phyloP scores from a whole-genome alignment of 345 rosid species.

The Salix brachista region DNA sequence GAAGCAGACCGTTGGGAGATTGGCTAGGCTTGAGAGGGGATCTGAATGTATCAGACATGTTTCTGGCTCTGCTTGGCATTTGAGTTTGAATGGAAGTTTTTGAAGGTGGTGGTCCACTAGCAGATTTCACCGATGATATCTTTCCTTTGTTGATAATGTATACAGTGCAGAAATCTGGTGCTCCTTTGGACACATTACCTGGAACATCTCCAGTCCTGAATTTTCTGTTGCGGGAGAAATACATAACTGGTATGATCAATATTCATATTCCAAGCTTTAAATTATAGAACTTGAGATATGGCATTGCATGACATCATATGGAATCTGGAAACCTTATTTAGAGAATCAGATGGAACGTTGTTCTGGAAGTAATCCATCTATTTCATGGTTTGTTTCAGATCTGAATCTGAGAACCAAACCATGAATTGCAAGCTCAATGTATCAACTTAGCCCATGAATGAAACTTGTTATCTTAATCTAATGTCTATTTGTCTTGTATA shows the following conservation, averaged over 20 bases:
- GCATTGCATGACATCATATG: not conserved
- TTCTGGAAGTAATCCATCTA: not conserved
- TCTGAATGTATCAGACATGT: constrained; percentile 3
- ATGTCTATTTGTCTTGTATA: not conserved
- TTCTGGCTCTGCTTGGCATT: constrained; percentile 9
- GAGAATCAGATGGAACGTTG: not conserved
- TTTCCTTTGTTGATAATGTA: constrained; percentile 68
- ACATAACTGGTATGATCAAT: not conserved
- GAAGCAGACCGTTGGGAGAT: constrained; percentile 29
- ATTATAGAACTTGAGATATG: not conserved
- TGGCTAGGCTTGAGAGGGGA: not conserved
- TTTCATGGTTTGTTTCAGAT: not conserved
- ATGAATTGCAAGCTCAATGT: not conserved
- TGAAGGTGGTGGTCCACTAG: constrained; percentile 38
- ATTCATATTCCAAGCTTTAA: not conserved
- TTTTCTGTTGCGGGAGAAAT: constrained; percentile 32
- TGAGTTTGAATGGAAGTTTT: constrained; percentile 13
- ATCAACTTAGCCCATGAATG: not conserved
- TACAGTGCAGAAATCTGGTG: constrained; percentile 66
- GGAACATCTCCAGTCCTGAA: constrained; percentile 62
- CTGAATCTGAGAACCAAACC: not conserved
- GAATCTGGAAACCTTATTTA: not conserved
- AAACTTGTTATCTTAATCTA: not conserved
- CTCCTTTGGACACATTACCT: constrained; percentile 47
- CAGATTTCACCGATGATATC: constrained; percentile 52